Conservation (phyloP, 768 basidiomycete genomes). For the Mrakia blollopis region DNA sequence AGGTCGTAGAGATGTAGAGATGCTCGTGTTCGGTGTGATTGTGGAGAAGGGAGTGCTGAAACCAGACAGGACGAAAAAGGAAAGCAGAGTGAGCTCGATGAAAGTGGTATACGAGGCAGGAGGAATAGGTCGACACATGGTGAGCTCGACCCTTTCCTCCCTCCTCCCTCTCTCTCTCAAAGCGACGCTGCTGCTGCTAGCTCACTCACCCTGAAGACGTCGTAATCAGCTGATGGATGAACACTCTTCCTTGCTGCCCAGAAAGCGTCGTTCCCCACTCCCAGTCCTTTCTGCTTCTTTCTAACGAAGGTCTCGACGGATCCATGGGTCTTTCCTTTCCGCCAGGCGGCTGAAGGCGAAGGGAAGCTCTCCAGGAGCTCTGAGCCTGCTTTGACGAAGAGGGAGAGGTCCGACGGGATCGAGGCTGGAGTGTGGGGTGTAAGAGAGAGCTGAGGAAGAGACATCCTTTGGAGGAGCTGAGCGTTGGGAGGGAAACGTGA, state of each 20-base stretch:
- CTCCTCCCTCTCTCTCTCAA: not conserved
- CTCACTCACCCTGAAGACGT: not conserved
- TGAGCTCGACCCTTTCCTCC: not conserved
- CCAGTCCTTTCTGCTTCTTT: not conserved
- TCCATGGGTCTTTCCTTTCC: not conserved
- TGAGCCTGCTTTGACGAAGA: not conserved
- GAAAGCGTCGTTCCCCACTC: not conserved
- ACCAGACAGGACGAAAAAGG: not conserved
- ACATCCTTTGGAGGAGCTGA: not conserved
- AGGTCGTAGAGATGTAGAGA: not conserved
- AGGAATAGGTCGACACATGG: not conserved
- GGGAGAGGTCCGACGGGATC: not conserved
- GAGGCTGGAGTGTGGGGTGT: not conserved
- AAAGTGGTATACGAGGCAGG: not conserved
- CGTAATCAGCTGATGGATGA: not conserved
- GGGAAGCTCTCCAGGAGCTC: not conserved
- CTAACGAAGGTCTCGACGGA: constrained; percentile 1
- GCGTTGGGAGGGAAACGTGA: not conserved
- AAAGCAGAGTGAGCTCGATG: not conserved
- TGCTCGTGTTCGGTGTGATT: not conserved
- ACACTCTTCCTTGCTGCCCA: not conserved
- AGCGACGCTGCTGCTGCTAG: not conserved
- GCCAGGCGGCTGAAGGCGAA: not conserved
- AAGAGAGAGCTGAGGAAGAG: constrained; percentile 2
- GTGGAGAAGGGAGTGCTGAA: not conserved